Base-by-base conservation (phyloP, 495 filamentous ascomycete genomes). In the Patellaria atrata region DNA sequence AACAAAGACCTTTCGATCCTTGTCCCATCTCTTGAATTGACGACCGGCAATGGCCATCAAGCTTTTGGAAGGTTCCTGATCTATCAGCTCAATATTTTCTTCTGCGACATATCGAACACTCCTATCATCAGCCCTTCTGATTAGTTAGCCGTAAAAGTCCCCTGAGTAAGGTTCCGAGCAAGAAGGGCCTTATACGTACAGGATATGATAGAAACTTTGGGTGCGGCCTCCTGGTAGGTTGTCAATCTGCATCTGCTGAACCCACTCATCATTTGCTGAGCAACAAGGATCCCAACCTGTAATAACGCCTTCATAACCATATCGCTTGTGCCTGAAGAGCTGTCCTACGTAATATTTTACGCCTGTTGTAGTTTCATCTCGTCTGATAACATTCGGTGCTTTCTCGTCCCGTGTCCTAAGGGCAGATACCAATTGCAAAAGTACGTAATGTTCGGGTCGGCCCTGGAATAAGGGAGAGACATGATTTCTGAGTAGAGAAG, bases 11-110 rank as follows among this genome's bases (percentile, higher is more conserved):
- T 68, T 63, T 0, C 49, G 60, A n/a, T 55, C 56, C 21, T 51
- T 44, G 54, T 92, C 82, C 71, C 82, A 94, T 13, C 86, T 65
- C 58, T 84, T 94, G 49, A 96, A 94, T 56, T 80, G 77, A 47
- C 75, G 78, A 8, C 89, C 89, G 2, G 85, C 85, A 41, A 87
- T 61, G 31, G 59, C 60, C 42, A 77, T 65, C 33, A 93, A 57
- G 3, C 62, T 60, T 8, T 57, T 51, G 0, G 72, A 59, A 11
- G 69, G 53, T 5, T 68, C 56, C 44, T 70, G 59, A 2, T 24
- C 22, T 26, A 82, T 57, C 15, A 75, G 63, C 35, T 72, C 64
- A 31, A 94, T 79, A 45, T 89, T 94, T 44, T 93, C 82, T 57
- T 93, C 80, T 4, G 83, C 80, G 5, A 94, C 80, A 53, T 85